Evolutionary conservation across 805 yeast species (phyloP).

Genomic region (Saccharomycopsis malanga): DNA sequence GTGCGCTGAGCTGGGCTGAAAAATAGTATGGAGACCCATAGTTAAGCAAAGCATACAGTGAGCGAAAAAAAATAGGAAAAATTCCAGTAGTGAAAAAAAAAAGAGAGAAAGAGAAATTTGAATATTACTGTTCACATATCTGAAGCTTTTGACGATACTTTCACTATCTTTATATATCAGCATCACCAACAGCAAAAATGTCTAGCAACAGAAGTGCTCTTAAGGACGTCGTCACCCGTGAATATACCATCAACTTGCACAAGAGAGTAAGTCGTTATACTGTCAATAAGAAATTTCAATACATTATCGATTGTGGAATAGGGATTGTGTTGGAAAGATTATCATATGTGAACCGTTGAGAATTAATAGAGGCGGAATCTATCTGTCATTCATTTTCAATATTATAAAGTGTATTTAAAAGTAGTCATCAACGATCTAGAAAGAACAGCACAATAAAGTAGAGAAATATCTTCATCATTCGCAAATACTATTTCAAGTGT

Average conservation of each 20-base stretch:
- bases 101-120: constrained; percentile 5
- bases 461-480: too few species aligned
- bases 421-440: too few species aligned
- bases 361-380: not conserved
- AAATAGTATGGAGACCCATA: too few species aligned
- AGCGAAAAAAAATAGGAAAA: not conserved
- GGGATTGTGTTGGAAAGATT: too few species aligned
- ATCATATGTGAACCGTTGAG: too few species aligned
- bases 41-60: too few species aligned
- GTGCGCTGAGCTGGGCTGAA: too few species aligned
- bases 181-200: constrained; percentile 43
- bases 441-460: too few species aligned
- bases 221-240: constrained; percentile 99
- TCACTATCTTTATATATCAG: constrained; percentile 41
- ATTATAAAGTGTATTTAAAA: too few species aligned
- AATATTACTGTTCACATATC: constrained; percentile 1
- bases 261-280: constrained; percentile 72
- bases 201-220: constrained; percentile 65
- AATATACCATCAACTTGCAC: constrained; percentile 99
- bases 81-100: not conserved
- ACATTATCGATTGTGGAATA: not conserved
- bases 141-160: not conserved
- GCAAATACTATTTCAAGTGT: too few species aligned
- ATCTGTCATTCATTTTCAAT: not conserved
- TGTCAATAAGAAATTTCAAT: not conserved